phyloP scores from a whole-genome alignment of 768 basidiomycete genomes.

The Pholiota microspora region DNA sequence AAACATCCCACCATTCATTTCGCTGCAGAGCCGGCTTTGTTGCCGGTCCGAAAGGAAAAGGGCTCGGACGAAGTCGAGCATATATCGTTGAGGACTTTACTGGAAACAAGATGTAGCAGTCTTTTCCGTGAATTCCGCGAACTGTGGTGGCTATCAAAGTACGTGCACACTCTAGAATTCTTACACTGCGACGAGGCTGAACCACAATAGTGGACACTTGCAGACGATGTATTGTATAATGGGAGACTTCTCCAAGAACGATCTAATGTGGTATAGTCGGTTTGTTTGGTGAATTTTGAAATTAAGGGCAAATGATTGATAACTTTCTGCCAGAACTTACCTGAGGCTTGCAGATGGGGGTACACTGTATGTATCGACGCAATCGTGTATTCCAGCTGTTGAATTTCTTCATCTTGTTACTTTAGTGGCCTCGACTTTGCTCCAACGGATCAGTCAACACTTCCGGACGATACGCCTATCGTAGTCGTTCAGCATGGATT shows the following conservation, averaged over 20 bases:
- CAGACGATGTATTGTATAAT: slow-evolving; percentile 61
- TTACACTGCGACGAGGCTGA: neutral
- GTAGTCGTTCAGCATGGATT: slow-evolving; percentile 57
- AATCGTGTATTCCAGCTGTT: neutral
- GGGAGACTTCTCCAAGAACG: slow-evolving; percentile 58
- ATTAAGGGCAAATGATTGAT: neutral
- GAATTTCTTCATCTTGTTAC: neutral
- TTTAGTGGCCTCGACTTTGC: slow-evolving; percentile 65
- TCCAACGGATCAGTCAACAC: slow-evolving; percentile 38
- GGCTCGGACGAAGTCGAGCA: slow-evolving; percentile 25
- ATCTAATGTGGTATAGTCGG: slow-evolving; percentile 58
- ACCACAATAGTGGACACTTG: slow-evolving; percentile 49
- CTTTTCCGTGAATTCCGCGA: slow-evolving; percentile 42
- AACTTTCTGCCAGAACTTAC: slow-evolving; percentile 1
- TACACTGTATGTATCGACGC: slow-evolving; percentile 55
- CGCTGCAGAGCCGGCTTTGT: slow-evolving; percentile 32
- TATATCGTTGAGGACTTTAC: slow-evolving; percentile 33
- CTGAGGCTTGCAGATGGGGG: slow-evolving; percentile 59
- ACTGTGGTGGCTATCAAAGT: slow-evolving; percentile 52
- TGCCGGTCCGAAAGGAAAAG: slow-evolving; percentile 32
- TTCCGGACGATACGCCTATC: slow-evolving; percentile 46
- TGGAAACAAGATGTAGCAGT: slow-evolving; percentile 41
- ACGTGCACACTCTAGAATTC: slow-evolving; percentile 14
- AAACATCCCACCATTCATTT: slow-evolving; percentile 36
- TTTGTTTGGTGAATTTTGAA: slow-evolving; percentile 17